Base-by-base conservation (phyloP, 2,329 filamentous ascomycete species). In the Trichoderma arundinaceum region DNA sequence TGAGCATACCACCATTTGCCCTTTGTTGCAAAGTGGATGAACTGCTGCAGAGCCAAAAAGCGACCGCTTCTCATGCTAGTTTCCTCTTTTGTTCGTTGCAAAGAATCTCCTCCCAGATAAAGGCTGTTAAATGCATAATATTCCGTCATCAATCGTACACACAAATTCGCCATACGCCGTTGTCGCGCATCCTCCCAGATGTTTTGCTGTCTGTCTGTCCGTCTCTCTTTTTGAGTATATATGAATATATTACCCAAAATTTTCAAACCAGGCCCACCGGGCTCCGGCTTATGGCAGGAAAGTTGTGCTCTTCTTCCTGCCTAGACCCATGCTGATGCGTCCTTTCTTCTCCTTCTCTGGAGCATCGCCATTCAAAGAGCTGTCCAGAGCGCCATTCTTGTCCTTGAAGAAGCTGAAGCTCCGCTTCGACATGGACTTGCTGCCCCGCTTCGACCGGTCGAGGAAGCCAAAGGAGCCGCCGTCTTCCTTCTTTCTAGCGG, bases 341-440 rank as follows among this genome's bases (percentile, higher is more conserved):
- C 88, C 87, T 75, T 86, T 89, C 72, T 81, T 84, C n/a, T 82
- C 78, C 62, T 85, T 85, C 49, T 80, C 78, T 59, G 71, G 58
- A 33, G 69, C 67, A 43, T 73, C 72, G 66, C 69, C 69, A 70
- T 73, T 76, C 48, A 79, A 74, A 49, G 72, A 71, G 59, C 75
- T 74, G 62, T 75, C 73, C 38, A 67, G 33, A 28, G 41, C 35
- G 9, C 66, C 65, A 35, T 72, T 71, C 74, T 79, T 83, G 68
- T 86, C 83, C 68, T 86, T 81, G 43, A 89, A 78, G 73, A 91
- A 90, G 38, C 84, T 86, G 72, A 92, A 89, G 70, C 91, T 90
- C 77, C 90, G 92, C 68, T 89, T 87, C 56, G 91, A 86, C 80
- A 96, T 85, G 69, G 91, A 93, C 80, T 92, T 94, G 76, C 89